Evolutionary conservation across 176 grass and related monocot species (phyloP), one percentile per base, ranked within the genome.

Genomic region (Musa schizocarpa): DNA sequence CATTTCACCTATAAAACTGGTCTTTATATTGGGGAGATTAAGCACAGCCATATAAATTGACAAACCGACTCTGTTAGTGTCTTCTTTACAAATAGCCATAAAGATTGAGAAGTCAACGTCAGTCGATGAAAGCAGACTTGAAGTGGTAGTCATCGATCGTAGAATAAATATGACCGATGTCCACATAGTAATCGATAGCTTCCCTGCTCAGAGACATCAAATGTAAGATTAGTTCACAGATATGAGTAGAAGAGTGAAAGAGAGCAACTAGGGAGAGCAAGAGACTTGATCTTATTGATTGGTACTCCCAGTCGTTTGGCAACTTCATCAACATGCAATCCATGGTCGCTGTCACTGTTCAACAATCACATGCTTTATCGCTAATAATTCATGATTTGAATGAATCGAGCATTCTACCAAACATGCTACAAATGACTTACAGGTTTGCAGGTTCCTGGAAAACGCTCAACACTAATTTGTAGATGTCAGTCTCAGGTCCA

Each of bases 81-180:
- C 34, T 6, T 43, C 34, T 43, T 43, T 43, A 43, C 34, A 6
- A 43, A 43, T 4, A 6, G 34, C 34, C 34, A 43, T 6, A 43
- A 43, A 6, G 34, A 43, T 43, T 43, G 34, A 43, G 34, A 43
- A 43, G 34, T 11, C 26, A 52, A 50, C 13, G 21, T 86, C 48
- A 87, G 25, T 87, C 76, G 0, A 53, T 48, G 11, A 21, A 84
- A 11, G 93, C 62, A 65, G 89, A 90, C 79, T 90, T 96, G 74
- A 23, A 96, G 83, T 96, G 87, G 55, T 43, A 92, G 9, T 96
- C 93, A 10, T 96, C 93, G 0, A 92, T 92, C 19, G 89, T 96
- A 53, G 93, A 90, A 80, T 87, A 92, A 77, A 97, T 88, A 68
- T 80, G 83, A 29, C 93, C 93, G 0, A 22, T 9, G 10, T 97